Base-by-base conservation (phyloP, 352 stramenopile species). In the Aphanomyces cochlioides region DNA sequence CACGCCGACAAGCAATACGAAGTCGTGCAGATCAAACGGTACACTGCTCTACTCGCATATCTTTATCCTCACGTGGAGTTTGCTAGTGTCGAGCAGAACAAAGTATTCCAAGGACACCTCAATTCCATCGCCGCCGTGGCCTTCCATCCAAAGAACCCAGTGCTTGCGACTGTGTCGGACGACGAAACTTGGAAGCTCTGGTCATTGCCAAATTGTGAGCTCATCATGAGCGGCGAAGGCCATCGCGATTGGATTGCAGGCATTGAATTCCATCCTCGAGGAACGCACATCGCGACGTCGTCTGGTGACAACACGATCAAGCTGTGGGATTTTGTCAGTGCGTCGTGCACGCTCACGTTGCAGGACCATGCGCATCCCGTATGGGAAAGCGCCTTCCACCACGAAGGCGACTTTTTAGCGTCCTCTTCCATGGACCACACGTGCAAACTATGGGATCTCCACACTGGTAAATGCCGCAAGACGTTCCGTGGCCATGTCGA, bases 121-220 rank as follows among this genome's bases (percentile, higher is more conserved):
- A 97, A 98, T 71, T 88, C 89, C 28, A 87, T 98, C 41, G 86
- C 92, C 1, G 84, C 84, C 15, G 74, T 97, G 28, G 90, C 90
- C 41, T 98, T 98, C 72, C 93, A 98, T 75, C 94, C 95, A 3
- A 96, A 93, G 59, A 98, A 98, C 63, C 81, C 88, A 15, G 88
- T 97, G 38, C 54, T 97, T n/a, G 91, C 94, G 19, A 98, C 89
- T 4, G 92, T 93, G 19, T 97, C 87, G 54, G 93, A 98, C 75
- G 95, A 98, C 75, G 81, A 96, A 75, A 97, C 91, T 40, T 98
- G 93, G 93, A 97, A 97, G 75, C 78, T 98, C 57, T 98, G 94
- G 95, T 96, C 84, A 15, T 78, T 97, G 13, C 92, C 93, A 13
- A 85, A 90, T 56, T 91, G 89, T 57, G 92, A 98, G 74, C 86